A percentile compares a stretch with the other conserved stretches of the same genome.
phyloP scores from a whole-genome alignment of 2,329 filamentous ascomycete species.

The Madurella mycetomatis region DNA sequence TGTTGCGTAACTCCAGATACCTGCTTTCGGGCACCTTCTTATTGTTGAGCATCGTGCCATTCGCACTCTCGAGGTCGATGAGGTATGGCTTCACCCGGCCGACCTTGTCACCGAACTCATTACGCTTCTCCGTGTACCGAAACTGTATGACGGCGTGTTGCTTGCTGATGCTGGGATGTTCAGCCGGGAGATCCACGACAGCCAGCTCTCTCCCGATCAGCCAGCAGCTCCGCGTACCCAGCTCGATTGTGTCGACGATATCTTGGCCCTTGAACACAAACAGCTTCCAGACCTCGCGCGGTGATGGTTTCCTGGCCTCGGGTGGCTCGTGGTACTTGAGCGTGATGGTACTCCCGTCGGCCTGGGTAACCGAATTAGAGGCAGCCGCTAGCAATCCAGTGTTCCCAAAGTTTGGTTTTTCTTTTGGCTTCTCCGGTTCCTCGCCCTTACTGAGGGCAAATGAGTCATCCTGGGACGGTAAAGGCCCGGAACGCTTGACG shows the following conservation, averaged over 20 bases:
- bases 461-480: slow-evolving; percentile 57
- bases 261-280: slow-evolving; percentile 87
- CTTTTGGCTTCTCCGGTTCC: slow-evolving; percentile 58
- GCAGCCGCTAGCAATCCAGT: slow-evolving; percentile 83
- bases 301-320: slow-evolving; percentile 82
- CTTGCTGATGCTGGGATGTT: slow-evolving; percentile 90
- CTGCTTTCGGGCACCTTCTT: slow-evolving; percentile 67
- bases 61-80: slow-evolving; percentile 89
- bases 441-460: slow-evolving; percentile 53
- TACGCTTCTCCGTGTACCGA: slow-evolving; percentile 73
- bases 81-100: slow-evolving; percentile 81
- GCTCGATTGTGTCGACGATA: slow-evolving; percentile 74
- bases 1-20: slow-evolving; percentile 81
- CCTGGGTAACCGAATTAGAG: slow-evolving; percentile 71
- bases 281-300: slow-evolving; percentile 77
- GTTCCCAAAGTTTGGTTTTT: slow-evolving; percentile 80
- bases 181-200: slow-evolving; percentile 77
- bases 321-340: slow-evolving; percentile 95
- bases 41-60: slow-evolving; percentile 81
- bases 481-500: slow-evolving; percentile 42
- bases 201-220: slow-evolving; percentile 74
- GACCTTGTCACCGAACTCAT: slow-evolving; percentile 80
- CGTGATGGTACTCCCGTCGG: slow-evolving; percentile 68
- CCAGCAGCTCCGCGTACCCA: slow-evolving; percentile 80
- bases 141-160: slow-evolving; percentile 97